A percentile compares a stretch with the other conserved stretches of the same genome.
Conservation (phyloP, 306 rosid genomes). For the Prunus padus region DNA sequence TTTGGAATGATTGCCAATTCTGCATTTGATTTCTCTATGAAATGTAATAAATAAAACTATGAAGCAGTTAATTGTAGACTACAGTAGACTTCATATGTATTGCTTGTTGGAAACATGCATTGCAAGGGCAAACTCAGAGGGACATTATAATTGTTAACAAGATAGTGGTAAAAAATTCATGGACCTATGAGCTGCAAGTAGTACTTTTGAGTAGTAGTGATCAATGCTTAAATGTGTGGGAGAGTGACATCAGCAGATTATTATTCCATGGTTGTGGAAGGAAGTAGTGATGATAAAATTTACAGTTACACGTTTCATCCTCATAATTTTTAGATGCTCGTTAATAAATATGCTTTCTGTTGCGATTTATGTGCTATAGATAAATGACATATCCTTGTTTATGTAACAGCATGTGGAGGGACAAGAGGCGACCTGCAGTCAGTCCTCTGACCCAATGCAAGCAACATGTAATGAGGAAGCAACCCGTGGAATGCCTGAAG, state of each 20-base stretch:
- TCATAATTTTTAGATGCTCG: neutral
- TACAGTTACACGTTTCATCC: neutral
- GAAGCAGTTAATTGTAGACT: neutral
- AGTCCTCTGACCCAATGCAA: slow-evolving; percentile 17
- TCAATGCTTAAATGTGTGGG: neutral
- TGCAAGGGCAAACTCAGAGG: neutral
- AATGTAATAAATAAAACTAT: neutral
- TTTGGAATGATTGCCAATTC: neutral
- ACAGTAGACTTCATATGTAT: neutral
- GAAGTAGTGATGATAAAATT: neutral
- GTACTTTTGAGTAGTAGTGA: neutral
- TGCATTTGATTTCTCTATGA: neutral
- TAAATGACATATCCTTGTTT: slow-evolving; percentile 26
- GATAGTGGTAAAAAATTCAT: neutral
- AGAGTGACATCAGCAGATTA: neutral
- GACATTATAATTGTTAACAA: neutral
- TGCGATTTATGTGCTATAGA: neutral
- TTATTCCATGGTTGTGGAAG: neutral
- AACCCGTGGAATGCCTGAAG: slow-evolving; percentile 27
- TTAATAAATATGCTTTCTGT: neutral
- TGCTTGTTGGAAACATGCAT: neutral
- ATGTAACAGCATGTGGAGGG: slow-evolving; percentile 39
- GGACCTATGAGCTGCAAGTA: neutral
- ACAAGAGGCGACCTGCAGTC: slow-evolving; percentile 21
- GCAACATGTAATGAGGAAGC: slow-evolving; percentile 28